Evolutionary conservation across 345 rosid species (phyloP).

Genomic region (Eucalyptus coolabah): DNA sequence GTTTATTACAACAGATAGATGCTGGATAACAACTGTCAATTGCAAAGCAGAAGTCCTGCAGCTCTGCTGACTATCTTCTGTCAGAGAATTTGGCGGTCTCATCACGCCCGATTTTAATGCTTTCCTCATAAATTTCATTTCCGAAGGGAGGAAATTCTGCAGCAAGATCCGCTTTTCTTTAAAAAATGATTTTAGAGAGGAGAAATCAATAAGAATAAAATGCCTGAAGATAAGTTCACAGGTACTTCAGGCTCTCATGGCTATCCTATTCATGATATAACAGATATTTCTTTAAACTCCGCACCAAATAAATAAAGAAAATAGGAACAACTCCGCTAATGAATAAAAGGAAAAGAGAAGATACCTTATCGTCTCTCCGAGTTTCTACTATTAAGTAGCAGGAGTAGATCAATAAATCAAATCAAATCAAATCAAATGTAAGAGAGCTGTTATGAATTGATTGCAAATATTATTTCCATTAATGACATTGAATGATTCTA

Average conservation of each 20-base stretch:
- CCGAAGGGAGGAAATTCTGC: neutral
- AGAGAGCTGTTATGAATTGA: neutral
- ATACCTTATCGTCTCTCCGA: too few species aligned
- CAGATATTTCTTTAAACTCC: too few species aligned
- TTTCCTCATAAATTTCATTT: neutral
- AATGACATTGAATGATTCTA: neutral
- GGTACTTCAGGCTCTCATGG: too few species aligned
- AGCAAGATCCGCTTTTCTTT: neutral
- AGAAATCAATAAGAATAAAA: neutral
- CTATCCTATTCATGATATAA: too few species aligned
- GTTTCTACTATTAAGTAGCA: too few species aligned
- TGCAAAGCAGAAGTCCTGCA: neutral
- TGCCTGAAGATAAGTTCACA: too few species aligned
- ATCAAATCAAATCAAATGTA: too few species aligned
- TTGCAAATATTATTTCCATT: neutral
- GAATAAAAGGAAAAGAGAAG: too few species aligned
- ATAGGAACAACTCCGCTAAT: too few species aligned
- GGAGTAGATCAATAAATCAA: too few species aligned
- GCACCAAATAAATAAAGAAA: too few species aligned
- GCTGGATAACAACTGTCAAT: neutral
- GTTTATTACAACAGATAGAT: neutral
- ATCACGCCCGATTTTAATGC: neutral
- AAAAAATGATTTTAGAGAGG: neutral
- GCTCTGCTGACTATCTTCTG: neutral
- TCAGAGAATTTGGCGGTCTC: neutral